Evolutionary conservation across 192 early-diverging fungal species (phyloP), one percentile per base, ranked within the genome.

Genomic region (Fimicolochytrium jonesii): DNA sequence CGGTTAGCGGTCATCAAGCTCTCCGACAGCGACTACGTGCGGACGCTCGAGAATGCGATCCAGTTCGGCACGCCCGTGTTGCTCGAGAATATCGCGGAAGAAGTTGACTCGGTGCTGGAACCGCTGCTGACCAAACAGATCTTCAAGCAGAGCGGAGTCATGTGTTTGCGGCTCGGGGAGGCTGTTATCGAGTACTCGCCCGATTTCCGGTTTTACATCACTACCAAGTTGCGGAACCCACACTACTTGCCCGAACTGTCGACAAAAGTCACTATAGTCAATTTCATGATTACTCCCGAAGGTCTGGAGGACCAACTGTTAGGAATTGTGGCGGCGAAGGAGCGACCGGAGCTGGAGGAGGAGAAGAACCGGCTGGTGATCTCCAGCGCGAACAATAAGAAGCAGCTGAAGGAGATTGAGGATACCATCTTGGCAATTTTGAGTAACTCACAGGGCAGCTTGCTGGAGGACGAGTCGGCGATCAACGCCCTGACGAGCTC

Each of bases 251-350:
- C 82, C n/a, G 82, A 84, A 67, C 56, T 85, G 3, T 84, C 81
- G 2, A 84, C 82, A 30, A 84, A 84, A 66, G 82, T 84, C 18
- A 84, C 82, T 2, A 76, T 81, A 39, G 77, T 84, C 35, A 84
- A 84, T 55, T 84, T 84, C 50, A 84, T 84, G 81, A 84, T 84
- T 56, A 84, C 82, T 2, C 77, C 75, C 18, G 82, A 84, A 56
- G 82, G 82, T 55, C 64, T 84, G 13, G 82, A 84, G 52, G 82
- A 84, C 55, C 82, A 84, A 52, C 66, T 84, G 33, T 50, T 84
- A 18, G 82, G 82, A 30, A 84, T 84, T 62, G 82, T 84, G 23
- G 80, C 82, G 1, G 82, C 82, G 5, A 82, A 76, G 67, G 82
- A 84, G 53, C 59, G 82, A 36, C 82, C 82, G n/a, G 82, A 84